These are phyloP conservation scores for Geotrichum reessii DNA, from an alignment of 1,139 yeast genomes.

Conservation along the genomic window DNA sequence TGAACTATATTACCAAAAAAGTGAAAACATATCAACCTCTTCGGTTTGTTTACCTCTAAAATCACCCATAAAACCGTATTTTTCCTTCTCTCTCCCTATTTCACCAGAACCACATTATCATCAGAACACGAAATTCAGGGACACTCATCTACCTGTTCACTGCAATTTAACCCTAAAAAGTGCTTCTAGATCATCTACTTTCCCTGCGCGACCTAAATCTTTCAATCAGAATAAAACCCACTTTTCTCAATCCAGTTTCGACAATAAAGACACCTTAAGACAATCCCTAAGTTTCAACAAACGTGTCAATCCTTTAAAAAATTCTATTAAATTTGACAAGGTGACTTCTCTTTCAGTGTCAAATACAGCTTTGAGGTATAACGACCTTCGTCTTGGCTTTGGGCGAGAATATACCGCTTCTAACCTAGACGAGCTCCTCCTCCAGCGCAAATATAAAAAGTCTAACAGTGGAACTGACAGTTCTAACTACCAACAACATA, in stretches of 20 bases:
- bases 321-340: neutral
- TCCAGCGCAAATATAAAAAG: neutral
- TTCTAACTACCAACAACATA: neutral
- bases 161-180: neutral
- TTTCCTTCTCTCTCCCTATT: neutral
- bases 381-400: neutral
- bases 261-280: neutral
- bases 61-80: neutral
- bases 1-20: neutral
- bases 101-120: neutral
- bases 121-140: neutral
- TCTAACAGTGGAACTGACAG: neutral
- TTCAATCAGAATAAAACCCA: neutral
- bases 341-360: neutral
- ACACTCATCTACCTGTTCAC: neutral
- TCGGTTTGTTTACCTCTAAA: neutral
- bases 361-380: neutral
- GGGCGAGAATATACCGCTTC: neutral
- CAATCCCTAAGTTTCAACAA: neutral
- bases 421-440: neutral
- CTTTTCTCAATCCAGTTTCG: neutral
- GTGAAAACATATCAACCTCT: neutral
- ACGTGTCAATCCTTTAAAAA: neutral
- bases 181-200: neutral
- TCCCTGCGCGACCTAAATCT: neutral